phyloP scores from a whole-genome alignment of 2,329 filamentous ascomycete species.

The Aschersonia sp. region DNA sequence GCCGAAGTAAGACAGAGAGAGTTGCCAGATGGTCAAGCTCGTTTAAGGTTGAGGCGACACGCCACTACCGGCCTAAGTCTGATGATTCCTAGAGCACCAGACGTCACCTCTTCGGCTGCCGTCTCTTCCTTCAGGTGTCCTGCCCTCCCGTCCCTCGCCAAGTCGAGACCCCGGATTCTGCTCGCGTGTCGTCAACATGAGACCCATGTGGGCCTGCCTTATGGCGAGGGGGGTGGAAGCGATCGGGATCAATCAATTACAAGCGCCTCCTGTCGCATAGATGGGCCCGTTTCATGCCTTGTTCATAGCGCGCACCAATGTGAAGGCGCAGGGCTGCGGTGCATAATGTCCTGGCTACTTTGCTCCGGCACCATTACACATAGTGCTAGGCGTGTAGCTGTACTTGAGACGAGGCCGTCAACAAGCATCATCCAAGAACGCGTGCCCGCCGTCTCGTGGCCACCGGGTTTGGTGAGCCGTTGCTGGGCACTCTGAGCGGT shows the following conservation, averaged over 20 bases:
- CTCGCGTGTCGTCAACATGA: not conserved
- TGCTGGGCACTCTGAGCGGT: too few species aligned
- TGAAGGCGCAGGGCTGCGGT: not conserved
- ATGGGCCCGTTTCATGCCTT: not conserved
- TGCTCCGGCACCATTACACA: not conserved
- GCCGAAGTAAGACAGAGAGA: too few species aligned
- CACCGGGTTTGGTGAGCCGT: too few species aligned
- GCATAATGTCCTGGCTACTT: not conserved
- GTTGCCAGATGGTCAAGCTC: too few species aligned
- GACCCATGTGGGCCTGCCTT: not conserved
- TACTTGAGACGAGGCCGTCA: too few species aligned
- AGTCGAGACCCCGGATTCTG: not conserved
- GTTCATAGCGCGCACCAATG: not conserved
- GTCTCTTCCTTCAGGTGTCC: not conserved
- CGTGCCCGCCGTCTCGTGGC: too few species aligned
- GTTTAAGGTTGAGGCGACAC: too few species aligned
- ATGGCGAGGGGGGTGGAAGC: not conserved
- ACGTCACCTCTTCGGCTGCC: not conserved
- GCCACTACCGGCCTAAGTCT: too few species aligned
- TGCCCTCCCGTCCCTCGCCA: not conserved
- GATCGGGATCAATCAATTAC: not conserved
- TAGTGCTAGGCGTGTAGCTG: too few species aligned
- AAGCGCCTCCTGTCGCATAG: not conserved
- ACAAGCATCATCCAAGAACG: too few species aligned
- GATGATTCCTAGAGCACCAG: too few species aligned